Percentiles rank a stretch among this genome's conserved stretches.
phyloP scores from a whole-genome alignment of 2,329 filamentous ascomycete genomes.

The Sporothrix brunneoviolacea region DNA sequence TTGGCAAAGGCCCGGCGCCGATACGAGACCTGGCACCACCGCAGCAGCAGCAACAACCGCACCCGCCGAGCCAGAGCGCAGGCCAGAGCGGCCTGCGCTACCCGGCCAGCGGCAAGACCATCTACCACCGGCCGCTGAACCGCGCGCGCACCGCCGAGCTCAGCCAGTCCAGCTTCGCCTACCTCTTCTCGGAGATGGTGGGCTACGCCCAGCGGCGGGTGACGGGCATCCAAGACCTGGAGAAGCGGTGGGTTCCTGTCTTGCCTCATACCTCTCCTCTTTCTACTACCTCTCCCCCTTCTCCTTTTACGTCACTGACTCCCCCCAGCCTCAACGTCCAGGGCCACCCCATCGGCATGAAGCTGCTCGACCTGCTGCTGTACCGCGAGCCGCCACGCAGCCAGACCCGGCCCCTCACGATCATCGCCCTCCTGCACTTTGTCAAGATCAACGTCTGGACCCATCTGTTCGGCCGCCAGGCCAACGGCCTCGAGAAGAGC shows the following conservation, averaged over 20 bases:
- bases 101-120: constrained; percentile 90
- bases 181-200: constrained; percentile 95
- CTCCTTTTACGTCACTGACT: constrained; percentile 1
- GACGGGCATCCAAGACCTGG: constrained; percentile 86
- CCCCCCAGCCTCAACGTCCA: constrained; percentile 71
- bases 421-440: constrained; percentile 88
- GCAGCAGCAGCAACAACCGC: constrained; percentile 12
- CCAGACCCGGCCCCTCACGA: constrained; percentile 72
- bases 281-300: background rate
- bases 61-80: constrained; percentile 24
- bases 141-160: constrained; percentile 81
- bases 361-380: constrained; percentile 89
- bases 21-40: constrained; percentile 6
- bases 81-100: constrained; percentile 66
- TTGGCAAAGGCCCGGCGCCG: constrained; percentile 10
- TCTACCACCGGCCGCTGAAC: constrained; percentile 94
- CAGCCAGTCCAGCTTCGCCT: constrained; percentile 90
- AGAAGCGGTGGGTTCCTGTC: constrained; percentile 61
- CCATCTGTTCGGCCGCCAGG: constrained; percentile 83
- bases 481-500: constrained; percentile 87
- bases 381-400: constrained; percentile 68
- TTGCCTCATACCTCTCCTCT: background rate
- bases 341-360: constrained; percentile 89
- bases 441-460: constrained; percentile 90
- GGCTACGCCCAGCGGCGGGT: constrained; percentile 87